These are phyloP conservation scores for Miscanthus lutarioriparius DNA, from an alignment of 176 grass and related monocot species.

Conservation along the genomic window DNA sequence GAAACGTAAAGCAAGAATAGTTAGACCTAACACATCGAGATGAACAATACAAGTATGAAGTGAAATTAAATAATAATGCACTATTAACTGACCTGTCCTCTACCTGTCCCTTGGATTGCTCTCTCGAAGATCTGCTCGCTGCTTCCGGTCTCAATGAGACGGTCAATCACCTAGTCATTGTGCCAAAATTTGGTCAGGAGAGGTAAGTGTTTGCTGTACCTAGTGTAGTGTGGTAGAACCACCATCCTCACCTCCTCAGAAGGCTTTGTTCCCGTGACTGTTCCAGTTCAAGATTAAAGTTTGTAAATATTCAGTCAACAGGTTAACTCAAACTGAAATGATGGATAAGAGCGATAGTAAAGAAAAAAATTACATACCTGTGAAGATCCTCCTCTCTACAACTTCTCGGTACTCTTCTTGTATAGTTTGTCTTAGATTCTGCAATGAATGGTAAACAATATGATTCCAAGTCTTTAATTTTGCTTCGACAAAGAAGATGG, in stretches of 20 bases:
- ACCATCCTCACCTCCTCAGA: constrained; percentile 55
- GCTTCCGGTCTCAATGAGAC: constrained; percentile 81
- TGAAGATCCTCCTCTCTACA: constrained; percentile 69
- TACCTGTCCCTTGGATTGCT: constrained; percentile 77
- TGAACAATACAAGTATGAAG: background rate
- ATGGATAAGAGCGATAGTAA: background rate
- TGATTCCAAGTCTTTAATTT: background rate
- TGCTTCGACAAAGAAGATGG: background rate
- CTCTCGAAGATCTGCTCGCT: constrained; percentile 89
- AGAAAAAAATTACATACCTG: constrained; percentile 26
- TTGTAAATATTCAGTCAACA: background rate
- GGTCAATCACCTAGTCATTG: constrained; percentile 61
- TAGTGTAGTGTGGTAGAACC: background rate
- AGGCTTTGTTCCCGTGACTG: constrained; percentile 73
- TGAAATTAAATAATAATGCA: background rate
- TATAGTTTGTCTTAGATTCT: constrained; percentile 68
- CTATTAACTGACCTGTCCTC: constrained; percentile 62
- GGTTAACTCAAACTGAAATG: background rate
- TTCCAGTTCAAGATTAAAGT: constrained; percentile 31
- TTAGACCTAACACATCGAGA: background rate
- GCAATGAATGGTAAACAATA: background rate
- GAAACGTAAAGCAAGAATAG: background rate
- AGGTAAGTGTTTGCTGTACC: background rate
- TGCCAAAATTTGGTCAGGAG: background rate
- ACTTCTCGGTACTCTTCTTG: constrained; percentile 76